phyloP scores from a whole-genome alignment of 2,329 filamentous ascomycete species.

The Beauveria medogensis region DNA sequence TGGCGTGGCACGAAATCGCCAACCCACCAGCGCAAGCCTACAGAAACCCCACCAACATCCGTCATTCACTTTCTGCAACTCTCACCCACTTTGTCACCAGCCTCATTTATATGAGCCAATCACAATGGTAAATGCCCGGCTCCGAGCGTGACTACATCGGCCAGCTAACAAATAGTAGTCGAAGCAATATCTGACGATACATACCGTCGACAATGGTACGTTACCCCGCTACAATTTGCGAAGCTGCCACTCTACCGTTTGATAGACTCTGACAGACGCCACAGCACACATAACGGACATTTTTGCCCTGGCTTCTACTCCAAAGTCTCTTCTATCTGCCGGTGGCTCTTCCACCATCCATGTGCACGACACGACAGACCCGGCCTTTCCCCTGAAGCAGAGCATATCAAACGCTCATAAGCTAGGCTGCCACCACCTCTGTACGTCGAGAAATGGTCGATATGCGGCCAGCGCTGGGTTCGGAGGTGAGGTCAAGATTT shows the following conservation, averaged over 20 bases:
- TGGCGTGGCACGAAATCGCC: neutral
- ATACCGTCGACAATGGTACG: conserved; percentile 79
- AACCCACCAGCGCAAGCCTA: neutral
- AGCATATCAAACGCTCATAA: conserved; percentile 73
- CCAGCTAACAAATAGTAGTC: conserved; percentile 49
- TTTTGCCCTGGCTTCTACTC: conserved; percentile 72
- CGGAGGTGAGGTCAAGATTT: conserved; percentile 79
- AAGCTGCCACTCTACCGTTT: conserved; percentile 16
- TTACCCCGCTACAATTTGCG: conserved; percentile 19
- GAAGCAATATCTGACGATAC: conserved; percentile 93
- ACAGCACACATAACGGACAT: conserved; percentile 77
- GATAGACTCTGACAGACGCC: conserved; percentile 14
- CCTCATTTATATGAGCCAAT: neutral
- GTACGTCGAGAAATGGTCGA: conserved; percentile 58
- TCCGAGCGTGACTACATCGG: neutral
- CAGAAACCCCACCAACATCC: conserved; percentile 5
- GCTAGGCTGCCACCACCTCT: conserved; percentile 85
- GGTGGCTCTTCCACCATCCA: conserved; percentile 78
- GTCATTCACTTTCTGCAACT: conserved; percentile 7
- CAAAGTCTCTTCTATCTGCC: conserved; percentile 67
- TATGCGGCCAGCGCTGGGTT: conserved; percentile 81
- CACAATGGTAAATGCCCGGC: conserved; percentile 1
- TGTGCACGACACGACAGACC: conserved; percentile 64
- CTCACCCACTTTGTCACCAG: neutral
- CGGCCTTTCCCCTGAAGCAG: conserved; percentile 70